Percentiles rank a stretch among this genome's conserved stretches.
These are phyloP conservation scores for Sporothrix humicola DNA, from an alignment of 2,329 filamentous ascomycete species.

Conservation along the genomic window DNA sequence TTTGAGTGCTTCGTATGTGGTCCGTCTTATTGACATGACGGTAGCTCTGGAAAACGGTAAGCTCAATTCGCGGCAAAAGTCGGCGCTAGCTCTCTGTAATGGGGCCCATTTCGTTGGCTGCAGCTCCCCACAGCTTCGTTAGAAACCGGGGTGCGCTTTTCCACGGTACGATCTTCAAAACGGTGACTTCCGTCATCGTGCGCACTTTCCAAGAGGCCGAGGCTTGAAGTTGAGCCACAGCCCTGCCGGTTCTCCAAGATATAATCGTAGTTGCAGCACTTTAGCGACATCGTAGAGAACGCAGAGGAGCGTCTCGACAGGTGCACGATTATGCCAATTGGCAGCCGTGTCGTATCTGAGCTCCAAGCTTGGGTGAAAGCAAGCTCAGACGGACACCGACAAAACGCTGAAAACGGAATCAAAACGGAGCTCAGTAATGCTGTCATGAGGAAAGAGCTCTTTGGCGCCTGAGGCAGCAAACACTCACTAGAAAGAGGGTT, in stretches of 20 bases:
- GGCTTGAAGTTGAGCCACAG: background rate
- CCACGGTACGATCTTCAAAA: background rate
- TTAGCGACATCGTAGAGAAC: too few relatives aligned
- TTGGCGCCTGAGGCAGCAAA: conserved; percentile 20
- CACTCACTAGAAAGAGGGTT: background rate
- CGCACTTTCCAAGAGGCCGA: conserved; percentile 16
- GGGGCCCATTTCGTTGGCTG: conserved; percentile 25
- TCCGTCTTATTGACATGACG: background rate
- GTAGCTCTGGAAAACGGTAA: conserved; percentile 9
- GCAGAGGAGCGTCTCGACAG: background rate
- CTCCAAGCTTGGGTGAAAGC: too few relatives aligned
- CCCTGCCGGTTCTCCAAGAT: too few relatives aligned
- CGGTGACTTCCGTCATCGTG: background rate
- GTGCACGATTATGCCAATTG: background rate
- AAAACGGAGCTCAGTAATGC: background rate
- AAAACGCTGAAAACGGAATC: background rate
- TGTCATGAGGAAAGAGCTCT: conserved; percentile 1
- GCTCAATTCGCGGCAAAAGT: conserved; percentile 30
- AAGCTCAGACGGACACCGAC: background rate
- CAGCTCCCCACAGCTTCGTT: conserved; percentile 26
- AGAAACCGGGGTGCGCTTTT: conserved; percentile 23
- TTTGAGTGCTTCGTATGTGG: background rate
- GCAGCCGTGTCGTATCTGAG: too few relatives aligned
- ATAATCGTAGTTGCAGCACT: background rate
- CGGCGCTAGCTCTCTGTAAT: conserved; percentile 32